phyloP scores from a whole-genome alignment of 768 basidiomycete genomes.

The Tylopilus rubrobrunneus region DNA sequence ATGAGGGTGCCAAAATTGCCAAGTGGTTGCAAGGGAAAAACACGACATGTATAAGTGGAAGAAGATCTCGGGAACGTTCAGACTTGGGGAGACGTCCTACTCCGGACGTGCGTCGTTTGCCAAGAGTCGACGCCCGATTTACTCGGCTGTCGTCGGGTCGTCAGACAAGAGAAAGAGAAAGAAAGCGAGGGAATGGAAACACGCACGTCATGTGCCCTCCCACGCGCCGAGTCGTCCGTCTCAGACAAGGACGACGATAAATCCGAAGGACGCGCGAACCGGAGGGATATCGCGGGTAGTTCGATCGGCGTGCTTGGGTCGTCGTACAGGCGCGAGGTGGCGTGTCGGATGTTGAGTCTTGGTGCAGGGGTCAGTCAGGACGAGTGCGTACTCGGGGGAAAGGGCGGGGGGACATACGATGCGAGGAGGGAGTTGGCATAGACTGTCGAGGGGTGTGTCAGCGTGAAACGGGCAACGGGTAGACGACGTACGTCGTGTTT shows the following conservation, averaged over 20 bases:
- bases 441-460: constrained; percentile 9
- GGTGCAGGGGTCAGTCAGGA: too few species aligned
- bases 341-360: constrained; percentile 26
- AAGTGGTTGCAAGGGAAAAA: too few species aligned
- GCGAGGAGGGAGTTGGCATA: constrained; percentile 30
- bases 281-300: constrained; percentile 18
- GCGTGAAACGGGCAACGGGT: not conserved
- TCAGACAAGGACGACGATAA: not conserved
- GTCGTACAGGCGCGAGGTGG: constrained; percentile 14
- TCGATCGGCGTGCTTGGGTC: constrained; percentile 4
- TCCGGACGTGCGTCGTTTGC: constrained; percentile 9
- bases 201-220: not conserved
- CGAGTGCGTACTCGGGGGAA: not conserved
- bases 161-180: not conserved
- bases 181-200: too few species aligned
- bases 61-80: not conserved
- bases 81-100: not conserved
- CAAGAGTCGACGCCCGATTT: constrained; percentile 18
- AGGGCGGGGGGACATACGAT: constrained; percentile 14
- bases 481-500: constrained; percentile 22
- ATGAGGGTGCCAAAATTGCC: not conserved
- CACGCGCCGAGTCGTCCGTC: not conserved
- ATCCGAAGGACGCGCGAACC: constrained; percentile 20
- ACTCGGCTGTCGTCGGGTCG: not conserved
- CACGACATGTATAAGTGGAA: too few species aligned